Base-by-base conservation (phyloP, 2,329 filamentous ascomycete species). In the Colletotrichum cordylinicola region DNA sequence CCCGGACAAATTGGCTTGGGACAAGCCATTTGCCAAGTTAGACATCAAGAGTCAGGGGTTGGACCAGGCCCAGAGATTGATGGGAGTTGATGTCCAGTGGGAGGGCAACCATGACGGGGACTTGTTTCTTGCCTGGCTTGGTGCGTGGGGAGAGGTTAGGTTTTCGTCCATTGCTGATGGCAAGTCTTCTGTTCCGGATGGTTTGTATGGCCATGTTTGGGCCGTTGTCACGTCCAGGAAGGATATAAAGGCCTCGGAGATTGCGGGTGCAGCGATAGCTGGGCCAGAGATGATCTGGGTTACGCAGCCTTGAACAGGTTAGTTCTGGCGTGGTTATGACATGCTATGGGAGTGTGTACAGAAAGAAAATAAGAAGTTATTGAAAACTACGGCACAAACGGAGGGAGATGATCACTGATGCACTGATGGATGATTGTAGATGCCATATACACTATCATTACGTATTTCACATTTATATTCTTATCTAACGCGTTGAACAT, bases 221-320 rank as follows among this genome's bases (percentile, higher is more conserved):
- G 80, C 79, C 24, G 83, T 82, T 10, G 77, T 84, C 60, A 83
- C 82, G 7, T 83, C 72, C 18, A 77, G 80, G 70, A 79, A 78
- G 24, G 80, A 78, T 13, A 71, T 77, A 6, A 77, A 65, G 37
- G 62, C 79, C 71, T 58, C 76, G 29, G 78, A 80, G 31, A 24
- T 82, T 24, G 67, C 58, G 6, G 70, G 70, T 2, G 79, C 79
- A 24, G 78, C 82, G 2, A 80, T 85, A 52, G 82, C 84, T 6
- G 84, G 83, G 1, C 84, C 84, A 5, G 81, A 82, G 77, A 80
- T 83, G 77, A 67, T 85, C 8, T 85, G 84, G 84, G 78, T 83
- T 8, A 71, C 71, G 10, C 73, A 78, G 56, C 71, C 74, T 7
- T 77, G 16, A 27, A 0, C 1, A 0, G 4, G 18, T 0, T 35